Conservation (phyloP, 305 asterid genomes). For the Solanum hybrid region DNA sequence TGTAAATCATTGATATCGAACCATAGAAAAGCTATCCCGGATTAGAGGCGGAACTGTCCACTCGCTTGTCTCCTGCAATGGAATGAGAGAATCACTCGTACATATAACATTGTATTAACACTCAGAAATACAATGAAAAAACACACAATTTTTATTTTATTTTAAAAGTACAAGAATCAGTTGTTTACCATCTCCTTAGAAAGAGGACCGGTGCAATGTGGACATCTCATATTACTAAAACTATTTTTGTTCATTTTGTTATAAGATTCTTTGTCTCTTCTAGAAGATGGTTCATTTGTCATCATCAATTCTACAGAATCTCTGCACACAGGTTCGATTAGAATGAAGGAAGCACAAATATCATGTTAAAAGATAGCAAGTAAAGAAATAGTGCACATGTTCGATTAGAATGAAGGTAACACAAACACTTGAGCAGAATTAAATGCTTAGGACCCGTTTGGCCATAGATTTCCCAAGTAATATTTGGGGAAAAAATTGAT, state of each 20-base stretch:
- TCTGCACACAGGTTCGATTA: background rate
- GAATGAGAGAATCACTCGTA: background rate
- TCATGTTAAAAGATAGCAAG: background rate
- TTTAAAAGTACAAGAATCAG: background rate
- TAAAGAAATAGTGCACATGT: background rate
- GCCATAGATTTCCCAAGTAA: no score
- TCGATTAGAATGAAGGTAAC: background rate
- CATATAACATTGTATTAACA: background rate
- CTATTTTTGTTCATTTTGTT: background rate
- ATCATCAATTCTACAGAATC: background rate
- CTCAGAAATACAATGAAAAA: background rate
- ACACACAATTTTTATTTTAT: background rate
- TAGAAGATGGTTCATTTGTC: background rate
- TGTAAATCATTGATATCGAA: constrained; percentile 3
- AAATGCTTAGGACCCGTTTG: background rate
- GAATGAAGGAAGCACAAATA: background rate
- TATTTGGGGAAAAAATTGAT: no score
- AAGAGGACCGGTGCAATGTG: constrained; percentile 78
- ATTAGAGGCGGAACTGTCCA: constrained; percentile 81
- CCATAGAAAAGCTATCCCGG: constrained; percentile 89
- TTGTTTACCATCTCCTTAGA: constrained; percentile 58
- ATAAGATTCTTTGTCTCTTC: background rate
- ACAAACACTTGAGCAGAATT: background rate
- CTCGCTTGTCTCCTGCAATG: constrained; percentile 59
- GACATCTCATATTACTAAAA: constrained; percentile 32